Evolutionary conservation across 805 yeast species (phyloP), one percentile per base, ranked within the genome.

Genomic region (Suhomyces sp.): DNA sequence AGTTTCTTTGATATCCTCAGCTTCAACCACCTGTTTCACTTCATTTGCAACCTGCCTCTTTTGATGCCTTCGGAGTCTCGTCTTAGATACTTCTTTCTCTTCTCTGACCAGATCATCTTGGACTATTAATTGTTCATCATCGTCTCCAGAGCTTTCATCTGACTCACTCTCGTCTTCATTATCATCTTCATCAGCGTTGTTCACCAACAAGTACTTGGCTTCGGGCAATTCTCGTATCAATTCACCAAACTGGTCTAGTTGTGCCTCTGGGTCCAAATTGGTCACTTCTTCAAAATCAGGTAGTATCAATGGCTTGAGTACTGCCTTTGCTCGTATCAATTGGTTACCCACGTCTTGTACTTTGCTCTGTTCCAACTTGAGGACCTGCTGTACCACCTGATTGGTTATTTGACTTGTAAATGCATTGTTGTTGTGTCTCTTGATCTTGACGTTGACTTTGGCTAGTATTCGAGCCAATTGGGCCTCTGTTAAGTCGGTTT

Each of bases 311-410:
- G 69, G 70, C 34, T 42, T 46, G 23, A 58, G 33, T 6, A 56
- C 33, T 4, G 31, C 22, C 20, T 49, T 43, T 5, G 58, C 39
- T 16, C 50, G 50, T 14, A 26, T 32, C 19, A 67, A 38, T 26
- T 50, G 48, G n/a, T 54, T 59, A 38, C 51, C 53, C n/a, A 63
- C 62, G 15, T 44, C 31, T 13, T 43, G 34, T 10, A 65, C 22
- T 33, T 60, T 56, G 18, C 53, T 50, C 22, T 50, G 47, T 36
- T 67, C 72, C 28, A 52, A 40, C 43, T 62, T 60, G 7, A 58
- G 24, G 11, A 66, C 46, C 39, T 67, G 72, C 39, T 57, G 67
- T 14, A 56, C 58, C 1, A 67, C 56, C 34, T 63, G 70, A 37
- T 56, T 54, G 4, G 55, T 48, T n/a, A 60, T 53, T 38, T 65